These are phyloP conservation scores for Exophiala bonariae DNA, from an alignment of 2,329 filamentous ascomycete species.

Conservation along the genomic window DNA sequence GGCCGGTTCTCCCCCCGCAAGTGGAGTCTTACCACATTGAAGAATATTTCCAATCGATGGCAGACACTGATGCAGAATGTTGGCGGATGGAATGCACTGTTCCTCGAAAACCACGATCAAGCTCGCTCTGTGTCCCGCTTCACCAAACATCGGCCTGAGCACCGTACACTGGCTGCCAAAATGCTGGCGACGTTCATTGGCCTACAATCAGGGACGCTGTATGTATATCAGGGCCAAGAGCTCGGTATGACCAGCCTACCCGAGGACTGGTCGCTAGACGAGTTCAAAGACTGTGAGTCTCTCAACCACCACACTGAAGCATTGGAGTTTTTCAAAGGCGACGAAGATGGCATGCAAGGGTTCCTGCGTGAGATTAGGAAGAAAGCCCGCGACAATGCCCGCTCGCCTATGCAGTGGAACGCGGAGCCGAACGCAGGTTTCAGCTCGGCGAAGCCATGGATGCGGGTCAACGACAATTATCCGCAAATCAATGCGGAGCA, in stretches of 20 bases:
- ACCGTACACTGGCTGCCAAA: conserved; percentile 50
- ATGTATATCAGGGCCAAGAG: conserved; percentile 63
- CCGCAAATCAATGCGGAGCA: conserved; percentile 56
- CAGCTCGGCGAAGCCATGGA: conserved; percentile 63
- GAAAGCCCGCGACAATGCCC: conserved; percentile 55
- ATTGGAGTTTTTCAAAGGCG: conserved; percentile 6
- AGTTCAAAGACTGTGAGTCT: conserved; percentile 44
- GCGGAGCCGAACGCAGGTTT: conserved; percentile 33
- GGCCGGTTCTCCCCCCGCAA: conserved; percentile 50
- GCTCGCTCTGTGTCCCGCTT: conserved; percentile 57
- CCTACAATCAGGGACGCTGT: conserved; percentile 54
- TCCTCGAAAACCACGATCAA: conserved; percentile 66
- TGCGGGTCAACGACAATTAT: conserved; percentile 59
- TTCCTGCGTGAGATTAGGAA: conserved; percentile 11
- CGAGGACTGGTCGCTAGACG: conserved; percentile 47
- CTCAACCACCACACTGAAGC: conserved; percentile 48
- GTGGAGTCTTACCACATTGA: conserved; percentile 52
- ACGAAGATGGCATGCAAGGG: conserved; percentile 9
- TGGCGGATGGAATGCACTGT: conserved; percentile 58
- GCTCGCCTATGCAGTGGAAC: conserved; percentile 69
- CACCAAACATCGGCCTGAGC: conserved; percentile 45
- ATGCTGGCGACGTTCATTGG: conserved; percentile 54
- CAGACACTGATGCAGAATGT: conserved; percentile 54
- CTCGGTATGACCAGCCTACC: conserved; percentile 61
- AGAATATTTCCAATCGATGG: conserved; percentile 50